phyloP scores from a whole-genome alignment of 2,329 filamentous ascomycete species.

The Arthrobotrys pseudoclavata region DNA sequence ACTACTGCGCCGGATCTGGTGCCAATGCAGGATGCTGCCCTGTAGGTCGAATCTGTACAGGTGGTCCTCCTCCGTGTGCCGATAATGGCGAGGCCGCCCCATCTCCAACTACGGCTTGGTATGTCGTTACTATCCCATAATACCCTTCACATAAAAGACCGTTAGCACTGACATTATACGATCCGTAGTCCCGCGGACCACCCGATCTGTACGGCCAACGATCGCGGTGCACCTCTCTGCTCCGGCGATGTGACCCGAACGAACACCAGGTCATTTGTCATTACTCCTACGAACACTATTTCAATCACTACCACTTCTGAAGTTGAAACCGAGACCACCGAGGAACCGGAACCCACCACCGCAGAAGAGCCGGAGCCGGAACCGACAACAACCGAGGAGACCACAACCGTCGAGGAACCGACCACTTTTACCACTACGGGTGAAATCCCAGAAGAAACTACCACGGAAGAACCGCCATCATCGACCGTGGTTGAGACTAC shows the following conservation, averaged over 20 bases:
- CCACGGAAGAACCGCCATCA: not conserved
- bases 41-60: slow-evolving; percentile 22
- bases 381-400: not conserved
- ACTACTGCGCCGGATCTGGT: slow-evolving; percentile 20
- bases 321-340: not conserved
- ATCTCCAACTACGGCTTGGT: slow-evolving; percentile 26
- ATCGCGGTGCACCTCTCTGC: slow-evolving; percentile 21
- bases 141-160: not conserved
- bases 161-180: not conserved
- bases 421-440: slow-evolving; percentile 18
- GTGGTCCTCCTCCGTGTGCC: slow-evolving; percentile 31
- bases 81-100: not conserved
- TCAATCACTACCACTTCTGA: slow-evolving; percentile 3
- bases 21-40: slow-evolving; percentile 38
- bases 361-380: not conserved
- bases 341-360: not conserved
- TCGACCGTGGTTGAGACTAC: not conserved
- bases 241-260: not conserved
- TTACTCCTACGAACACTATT: not conserved
- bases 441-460: slow-evolving; percentile 15
- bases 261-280: not conserved
- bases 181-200: slow-evolving; percentile 16
- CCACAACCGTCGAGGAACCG: not conserved
- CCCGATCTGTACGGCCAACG: slow-evolving; percentile 24
- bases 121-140: not conserved